Base-by-base conservation (phyloP, 371 early-diverging fungal species). In the Mucor velutinosus region DNA sequence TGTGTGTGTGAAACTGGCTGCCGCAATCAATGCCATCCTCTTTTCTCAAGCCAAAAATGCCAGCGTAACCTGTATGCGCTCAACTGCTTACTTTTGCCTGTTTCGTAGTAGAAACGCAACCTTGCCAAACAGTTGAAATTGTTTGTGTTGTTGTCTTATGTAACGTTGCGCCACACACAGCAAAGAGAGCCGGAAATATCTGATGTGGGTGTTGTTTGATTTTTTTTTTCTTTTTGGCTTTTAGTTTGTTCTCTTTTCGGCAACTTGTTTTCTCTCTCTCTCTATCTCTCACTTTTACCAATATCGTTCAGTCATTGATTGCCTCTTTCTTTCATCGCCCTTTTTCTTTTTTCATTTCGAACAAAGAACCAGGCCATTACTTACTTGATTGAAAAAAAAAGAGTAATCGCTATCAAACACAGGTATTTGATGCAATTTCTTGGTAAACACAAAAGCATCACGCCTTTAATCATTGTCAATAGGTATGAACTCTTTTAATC, bases 181-280 rank as follows among this genome's bases (percentile, higher is more conserved):
- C 6, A 43, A 43, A 23, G 21, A 21, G 1, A 49, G 12, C 51
- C 51, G 51, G 51, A 51, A 51, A 51, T 51, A 51, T 51, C 51
- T 56, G 29, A 27, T n/a, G 37, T 59, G 1, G 23, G 21, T 19
- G 2, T 35, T 19, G 32, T 53, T 55, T 55, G 12, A 30, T 32
- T 56, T 32, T 60, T 60, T 27, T 21, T 27, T n/a, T 45, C 33
- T 7, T n/a, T 57, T 33, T 51, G 4, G 8, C 23, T 51, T 8
- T 51, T 43, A 15, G 43, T 43, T 8, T 27, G 0, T 64, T 64
- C 67, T 67, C 51, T 29, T 61, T 67, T 67, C 67, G 67, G 67
- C 43, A 67, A 61, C 55, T 67, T 67, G 67, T 61, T 67, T 67
- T 61, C 30, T 51, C 30, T 51, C 14, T 43, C 39, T 37, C 33